These are phyloP conservation scores for Bretziella fagacearum DNA, from an alignment of 2,329 filamentous ascomycete genomes.

Conservation along the genomic window DNA sequence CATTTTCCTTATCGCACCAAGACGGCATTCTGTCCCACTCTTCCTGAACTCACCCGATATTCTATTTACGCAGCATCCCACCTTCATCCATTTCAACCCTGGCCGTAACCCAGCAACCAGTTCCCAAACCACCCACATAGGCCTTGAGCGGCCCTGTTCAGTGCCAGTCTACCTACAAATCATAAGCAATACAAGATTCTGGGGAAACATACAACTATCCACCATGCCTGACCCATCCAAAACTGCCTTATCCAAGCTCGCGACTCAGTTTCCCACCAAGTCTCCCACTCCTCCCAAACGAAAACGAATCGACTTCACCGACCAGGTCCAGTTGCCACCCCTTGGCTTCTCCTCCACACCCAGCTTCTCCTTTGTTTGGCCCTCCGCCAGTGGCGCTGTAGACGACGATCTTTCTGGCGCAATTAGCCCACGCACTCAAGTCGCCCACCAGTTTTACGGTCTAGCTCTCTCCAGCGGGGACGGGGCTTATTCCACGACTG, in stretches of 20 bases:
- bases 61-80: not conserved
- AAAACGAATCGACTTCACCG: slow-evolving; percentile 5
- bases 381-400: slow-evolving; percentile 5
- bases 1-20: not conserved
- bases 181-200: not conserved
- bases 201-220: not conserved
- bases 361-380: slow-evolving; percentile 8
- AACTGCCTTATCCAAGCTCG: not conserved
- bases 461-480: slow-evolving; percentile 6
- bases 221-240: not conserved
- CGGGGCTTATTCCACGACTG: not conserved
- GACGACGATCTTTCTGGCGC: not conserved
- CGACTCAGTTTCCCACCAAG: not conserved
- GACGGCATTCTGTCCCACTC: not conserved
- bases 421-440: slow-evolving; percentile 11
- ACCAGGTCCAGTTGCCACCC: slow-evolving; percentile 8
- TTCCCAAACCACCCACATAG: not conserved
- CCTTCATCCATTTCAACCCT: not conserved
- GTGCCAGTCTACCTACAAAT: not conserved
- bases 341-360: slow-evolving; percentile 4
- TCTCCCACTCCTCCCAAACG: slow-evolving; percentile 3
- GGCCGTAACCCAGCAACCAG: slow-evolving; percentile 2
- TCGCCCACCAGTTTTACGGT: slow-evolving; percentile 11
- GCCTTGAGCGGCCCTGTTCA: not conserved
- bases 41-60: not conserved